phyloP scores from a whole-genome alignment of 1,284 basidiomycete genomes.

The Takashimella koratensis region DNA sequence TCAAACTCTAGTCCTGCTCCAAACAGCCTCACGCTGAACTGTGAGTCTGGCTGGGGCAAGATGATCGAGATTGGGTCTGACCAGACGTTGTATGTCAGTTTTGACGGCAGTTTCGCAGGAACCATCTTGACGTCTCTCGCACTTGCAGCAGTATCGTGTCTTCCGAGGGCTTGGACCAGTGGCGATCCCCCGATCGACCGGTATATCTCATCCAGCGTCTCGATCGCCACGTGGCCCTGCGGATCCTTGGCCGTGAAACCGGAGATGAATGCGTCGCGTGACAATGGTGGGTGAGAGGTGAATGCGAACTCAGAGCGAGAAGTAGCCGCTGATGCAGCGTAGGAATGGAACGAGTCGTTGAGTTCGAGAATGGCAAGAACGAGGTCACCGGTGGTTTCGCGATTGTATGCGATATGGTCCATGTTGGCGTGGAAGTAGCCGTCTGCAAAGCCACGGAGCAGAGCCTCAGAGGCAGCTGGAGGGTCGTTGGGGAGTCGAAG shows the following conservation, averaged over 20 bases:
- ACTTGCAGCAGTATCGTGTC: conserved; percentile 32
- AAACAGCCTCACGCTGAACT: conserved; percentile 71
- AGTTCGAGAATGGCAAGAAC: conserved; percentile 76
- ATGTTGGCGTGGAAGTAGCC: conserved; percentile 90
- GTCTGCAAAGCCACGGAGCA: conserved; percentile 67
- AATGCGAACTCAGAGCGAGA: conserved; percentile 53
- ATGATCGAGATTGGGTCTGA: conserved; percentile 79
- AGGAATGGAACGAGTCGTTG: conserved; percentile 45
- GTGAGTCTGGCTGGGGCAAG: conserved; percentile 72
- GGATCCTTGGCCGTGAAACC: conserved; percentile 73
- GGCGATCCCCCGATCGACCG: conserved; percentile 66
- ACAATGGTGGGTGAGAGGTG: conserved; percentile 60
- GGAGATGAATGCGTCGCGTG: conserved; percentile 69
- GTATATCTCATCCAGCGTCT: conserved; percentile 70
- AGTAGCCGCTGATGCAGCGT: conserved; percentile 35
- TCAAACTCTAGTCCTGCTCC: conserved; percentile 84
- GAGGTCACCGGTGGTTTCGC: conserved; percentile 69
- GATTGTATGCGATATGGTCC: conserved; percentile 68
- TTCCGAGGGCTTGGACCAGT: conserved; percentile 65
- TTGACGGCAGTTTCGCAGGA: conserved; percentile 63
- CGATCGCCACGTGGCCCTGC: conserved; percentile 64
- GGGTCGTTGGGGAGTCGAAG: conserved; percentile 63
- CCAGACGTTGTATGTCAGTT: conserved; percentile 76
- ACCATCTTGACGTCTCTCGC: conserved; percentile 59
- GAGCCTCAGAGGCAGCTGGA: conserved; percentile 60